Conservation (phyloP, 257 asterid genomes). For the Plantago major region DNA sequence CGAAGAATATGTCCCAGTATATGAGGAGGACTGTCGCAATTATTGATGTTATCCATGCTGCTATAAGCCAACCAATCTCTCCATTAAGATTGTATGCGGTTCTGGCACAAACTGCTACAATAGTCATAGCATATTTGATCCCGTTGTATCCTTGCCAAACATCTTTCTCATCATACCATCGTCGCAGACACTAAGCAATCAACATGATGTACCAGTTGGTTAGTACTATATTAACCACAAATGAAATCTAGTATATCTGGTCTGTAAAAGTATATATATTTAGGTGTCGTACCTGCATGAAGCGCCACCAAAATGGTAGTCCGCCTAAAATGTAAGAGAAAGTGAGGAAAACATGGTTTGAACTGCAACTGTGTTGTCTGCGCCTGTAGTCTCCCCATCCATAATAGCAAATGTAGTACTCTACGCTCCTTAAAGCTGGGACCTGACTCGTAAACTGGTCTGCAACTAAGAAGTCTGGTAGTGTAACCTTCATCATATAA, state of each 20-base stretch:
- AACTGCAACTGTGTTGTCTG: slow-evolving; percentile 36
- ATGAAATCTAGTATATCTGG: too few species aligned
- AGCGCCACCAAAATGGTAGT: slow-evolving; percentile 48
- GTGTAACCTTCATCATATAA: slow-evolving; percentile 4
- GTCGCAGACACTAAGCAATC: slow-evolving; percentile 41
- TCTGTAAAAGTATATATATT: too few species aligned
- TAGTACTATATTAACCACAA: too few species aligned
- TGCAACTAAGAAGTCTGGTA: slow-evolving; percentile 12
- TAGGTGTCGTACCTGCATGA: slow-evolving; percentile 47
- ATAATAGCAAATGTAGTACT: slow-evolving; percentile 52
- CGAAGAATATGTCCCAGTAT: slow-evolving; percentile 51
- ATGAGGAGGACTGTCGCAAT: slow-evolving; percentile 38
- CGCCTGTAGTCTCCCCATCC: slow-evolving; percentile 57
- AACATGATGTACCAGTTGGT: background rate
- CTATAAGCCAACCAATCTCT: slow-evolving; percentile 30
- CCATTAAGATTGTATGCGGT: slow-evolving; percentile 36
- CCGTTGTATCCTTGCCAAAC: slow-evolving; percentile 46
- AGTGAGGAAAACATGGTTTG: slow-evolving; percentile 29
- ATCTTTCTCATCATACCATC: slow-evolving; percentile 49
- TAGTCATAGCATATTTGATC: slow-evolving; percentile 38
- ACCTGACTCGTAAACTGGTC: slow-evolving; percentile 22
- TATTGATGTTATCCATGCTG: slow-evolving; percentile 37
- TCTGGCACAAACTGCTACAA: slow-evolving; percentile 47
- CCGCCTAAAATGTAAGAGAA: slow-evolving; percentile 46
- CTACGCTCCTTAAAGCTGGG: slow-evolving; percentile 53